Evolutionary conservation across 2,329 filamentous ascomycete genomes (phyloP).

Genomic region (Ascochyta koolunga): DNA sequence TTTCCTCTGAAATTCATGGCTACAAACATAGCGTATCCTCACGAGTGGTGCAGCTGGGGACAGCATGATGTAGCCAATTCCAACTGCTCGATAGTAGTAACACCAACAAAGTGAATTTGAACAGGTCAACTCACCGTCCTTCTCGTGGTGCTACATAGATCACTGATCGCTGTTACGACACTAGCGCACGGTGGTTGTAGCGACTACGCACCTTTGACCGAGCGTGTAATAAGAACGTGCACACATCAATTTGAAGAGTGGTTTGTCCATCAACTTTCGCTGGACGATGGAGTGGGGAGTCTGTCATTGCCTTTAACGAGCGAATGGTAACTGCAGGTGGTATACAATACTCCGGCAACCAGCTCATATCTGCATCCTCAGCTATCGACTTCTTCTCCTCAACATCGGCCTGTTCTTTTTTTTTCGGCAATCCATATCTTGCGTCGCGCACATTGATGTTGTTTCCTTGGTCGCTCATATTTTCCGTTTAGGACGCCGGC

Average conservation of each 20-base stretch:
- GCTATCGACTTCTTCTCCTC: neutral
- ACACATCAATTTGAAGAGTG: neutral
- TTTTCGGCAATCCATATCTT: neutral
- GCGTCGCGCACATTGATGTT: neutral
- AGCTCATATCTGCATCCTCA: neutral
- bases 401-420: neutral
- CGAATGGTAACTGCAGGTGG: conserved; percentile 8
- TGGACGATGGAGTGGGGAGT: neutral
- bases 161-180: neutral
- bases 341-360: neutral
- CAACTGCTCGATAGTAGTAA: too few species aligned
- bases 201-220: neutral
- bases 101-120: neutral
- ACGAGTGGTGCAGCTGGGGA: neutral
- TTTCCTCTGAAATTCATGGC: too few species aligned
- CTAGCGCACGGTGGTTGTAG: neutral
- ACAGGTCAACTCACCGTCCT: neutral
- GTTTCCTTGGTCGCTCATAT: conserved; percentile 4
- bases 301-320: neutral
- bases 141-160: neutral
- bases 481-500: conserved; percentile 13
- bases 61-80: too few species aligned
- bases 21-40: neutral
- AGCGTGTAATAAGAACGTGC: neutral
- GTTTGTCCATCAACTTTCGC: neutral